A percentile compares a stretch with the other conserved stretches of the same genome.
Evolutionary conservation across 805 yeast genomes (phyloP).

Genomic region (Ogataea polymorpha): DNA sequence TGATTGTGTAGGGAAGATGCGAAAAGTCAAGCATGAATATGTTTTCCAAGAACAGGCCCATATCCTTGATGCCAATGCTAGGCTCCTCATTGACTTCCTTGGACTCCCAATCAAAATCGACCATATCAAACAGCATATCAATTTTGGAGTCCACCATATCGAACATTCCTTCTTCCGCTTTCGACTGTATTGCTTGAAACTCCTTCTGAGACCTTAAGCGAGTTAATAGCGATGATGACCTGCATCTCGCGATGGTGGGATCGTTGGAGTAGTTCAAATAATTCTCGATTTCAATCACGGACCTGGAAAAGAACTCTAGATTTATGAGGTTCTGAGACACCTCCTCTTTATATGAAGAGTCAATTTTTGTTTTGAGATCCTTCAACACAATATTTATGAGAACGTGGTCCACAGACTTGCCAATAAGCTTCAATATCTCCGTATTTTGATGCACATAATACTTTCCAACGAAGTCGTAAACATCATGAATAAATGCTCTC

Average conservation of each 20-base stretch:
- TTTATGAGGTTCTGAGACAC: conserved; percentile 86
- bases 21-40: conserved; percentile 82
- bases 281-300: conserved; percentile 66
- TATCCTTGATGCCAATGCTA: conserved; percentile 71
- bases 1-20: conserved; percentile 73
- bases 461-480: conserved; percentile 61
- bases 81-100: conserved; percentile 53
- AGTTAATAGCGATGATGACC: conserved; percentile 26
- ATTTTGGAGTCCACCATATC: conserved; percentile 79
- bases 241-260: conserved; percentile 36
- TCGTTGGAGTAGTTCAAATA: conserved; percentile 30
- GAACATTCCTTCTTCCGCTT: conserved; percentile 78
- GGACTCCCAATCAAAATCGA: conserved; percentile 83
- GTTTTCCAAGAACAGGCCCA: conserved; percentile 80
- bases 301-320: conserved; percentile 78
- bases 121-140: conserved; percentile 74
- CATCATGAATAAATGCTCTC: conserved; percentile 59
- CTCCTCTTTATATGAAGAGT: conserved; percentile 80
- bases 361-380: conserved; percentile 57
- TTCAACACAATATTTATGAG: conserved; percentile 64
- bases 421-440: conserved; percentile 55
- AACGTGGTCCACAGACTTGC: conserved; percentile 65
- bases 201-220: conserved; percentile 40
- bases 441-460: conserved; percentile 63
- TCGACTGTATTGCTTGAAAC: conserved; percentile 57